Conservation (phyloP, 345 rosid genomes). For the Syzygium grande region DNA sequence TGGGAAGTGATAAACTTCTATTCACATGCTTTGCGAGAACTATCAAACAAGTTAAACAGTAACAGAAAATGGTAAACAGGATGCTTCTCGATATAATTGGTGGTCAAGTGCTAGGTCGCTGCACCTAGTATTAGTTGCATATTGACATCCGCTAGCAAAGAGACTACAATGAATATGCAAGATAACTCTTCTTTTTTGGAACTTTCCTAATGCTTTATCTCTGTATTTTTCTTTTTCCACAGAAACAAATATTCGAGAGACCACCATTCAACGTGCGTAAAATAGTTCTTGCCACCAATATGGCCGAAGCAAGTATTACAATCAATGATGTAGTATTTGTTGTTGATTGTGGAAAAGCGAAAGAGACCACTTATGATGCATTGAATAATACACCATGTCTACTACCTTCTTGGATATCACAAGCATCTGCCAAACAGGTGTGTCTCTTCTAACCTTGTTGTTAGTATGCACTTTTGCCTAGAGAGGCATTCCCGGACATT, state of each 20-base stretch:
- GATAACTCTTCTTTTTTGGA: background rate
- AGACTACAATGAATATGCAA: background rate
- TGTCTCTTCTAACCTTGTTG: constrained; percentile 10
- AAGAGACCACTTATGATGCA: constrained; percentile 99
- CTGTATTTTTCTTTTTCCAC: constrained; percentile 5
- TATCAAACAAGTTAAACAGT: background rate
- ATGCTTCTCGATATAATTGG: background rate
- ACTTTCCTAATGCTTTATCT: background rate
- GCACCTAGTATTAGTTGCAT: background rate
- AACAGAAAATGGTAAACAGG: background rate
- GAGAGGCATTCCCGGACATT: background rate
- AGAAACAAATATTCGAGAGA: constrained; percentile 84
- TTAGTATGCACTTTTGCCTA: background rate
- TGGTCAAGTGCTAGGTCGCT: background rate
- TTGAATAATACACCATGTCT: constrained; percentile 98
- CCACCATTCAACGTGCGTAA: constrained; percentile 79
- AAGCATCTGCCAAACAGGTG: constrained; percentile 93
- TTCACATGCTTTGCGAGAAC: background rate
- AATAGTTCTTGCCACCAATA: constrained; percentile 91
- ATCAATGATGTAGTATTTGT: constrained; percentile 93
- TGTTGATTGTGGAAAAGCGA: constrained; percentile 96
- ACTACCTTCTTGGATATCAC: constrained; percentile 95
- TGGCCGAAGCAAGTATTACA: constrained; percentile 99
- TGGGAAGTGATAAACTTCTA: background rate
- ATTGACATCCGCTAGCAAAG: background rate